A percentile compares a stretch with the other conserved stretches of the same genome.
Evolutionary conservation across 2,329 filamentous ascomycete genomes (phyloP).

Genomic region (Aspergillus flavus): DNA sequence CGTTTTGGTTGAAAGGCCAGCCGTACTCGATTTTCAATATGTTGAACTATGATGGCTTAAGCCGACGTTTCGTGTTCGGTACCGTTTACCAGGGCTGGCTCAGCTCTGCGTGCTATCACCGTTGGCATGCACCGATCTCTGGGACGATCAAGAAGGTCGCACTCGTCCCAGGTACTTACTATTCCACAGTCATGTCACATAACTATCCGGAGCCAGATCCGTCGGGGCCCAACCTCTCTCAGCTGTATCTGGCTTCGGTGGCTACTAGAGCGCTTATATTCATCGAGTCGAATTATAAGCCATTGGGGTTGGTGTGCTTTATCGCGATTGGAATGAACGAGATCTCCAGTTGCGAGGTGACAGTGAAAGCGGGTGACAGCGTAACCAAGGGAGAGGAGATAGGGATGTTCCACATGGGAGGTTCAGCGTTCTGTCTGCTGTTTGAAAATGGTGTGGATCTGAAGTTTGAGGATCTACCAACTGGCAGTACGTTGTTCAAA

Average conservation of each 20-base stretch:
- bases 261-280: slow-evolving; percentile 5
- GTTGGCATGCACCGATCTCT: slow-evolving; percentile 5
- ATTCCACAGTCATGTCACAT: neutral
- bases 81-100: neutral
- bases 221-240: neutral
- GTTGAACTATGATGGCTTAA: neutral
- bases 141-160: neutral
- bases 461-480: neutral
- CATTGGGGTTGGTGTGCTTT: slow-evolving; percentile 6
- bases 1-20: slow-evolving; percentile 7
- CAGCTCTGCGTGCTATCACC: slow-evolving; percentile 3
- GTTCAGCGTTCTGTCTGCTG: slow-evolving; percentile 2
- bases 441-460: slow-evolving; percentile 1
- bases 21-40: slow-evolving; percentile 4
- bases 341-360: slow-evolving; percentile 5
- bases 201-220: neutral
- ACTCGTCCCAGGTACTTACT: neutral
- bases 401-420: slow-evolving; percentile 6
- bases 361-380: neutral
- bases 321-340: slow-evolving; percentile 6
- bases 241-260: neutral
- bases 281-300: neutral
- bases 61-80: neutral
- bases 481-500: neutral
- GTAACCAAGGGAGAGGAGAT: slow-evolving; percentile 2